phyloP scores from a whole-genome alignment of 2,329 filamentous ascomycete species.

The Paramyrothecium sp. region DNA sequence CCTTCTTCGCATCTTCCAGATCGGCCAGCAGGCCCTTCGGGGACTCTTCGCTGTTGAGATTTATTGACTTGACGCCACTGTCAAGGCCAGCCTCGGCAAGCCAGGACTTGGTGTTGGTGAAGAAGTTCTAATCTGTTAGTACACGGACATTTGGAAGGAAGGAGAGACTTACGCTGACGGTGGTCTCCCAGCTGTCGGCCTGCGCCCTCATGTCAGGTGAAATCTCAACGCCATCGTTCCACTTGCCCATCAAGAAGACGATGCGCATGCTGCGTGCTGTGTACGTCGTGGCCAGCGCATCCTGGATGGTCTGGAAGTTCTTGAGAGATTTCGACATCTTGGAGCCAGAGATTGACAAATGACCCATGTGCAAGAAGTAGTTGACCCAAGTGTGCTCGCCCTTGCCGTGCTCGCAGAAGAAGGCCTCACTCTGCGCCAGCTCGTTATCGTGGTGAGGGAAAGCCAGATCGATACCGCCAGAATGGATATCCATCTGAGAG shows the following conservation, averaged over 20 bases:
- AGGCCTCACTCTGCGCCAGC: slow-evolving; percentile 86
- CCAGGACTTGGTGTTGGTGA: slow-evolving; percentile 55
- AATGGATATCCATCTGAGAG: slow-evolving; percentile 85
- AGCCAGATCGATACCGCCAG: slow-evolving; percentile 84
- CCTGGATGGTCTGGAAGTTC: slow-evolving; percentile 91
- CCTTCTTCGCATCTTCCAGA: slow-evolving; percentile 53
- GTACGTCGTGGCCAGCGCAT: slow-evolving; percentile 70
- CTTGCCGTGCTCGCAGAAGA: slow-evolving; percentile 58
- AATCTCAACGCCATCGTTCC: slow-evolving; percentile 91
- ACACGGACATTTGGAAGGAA: background rate
- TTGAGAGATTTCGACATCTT: slow-evolving; percentile 98
- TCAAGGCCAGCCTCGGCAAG: slow-evolving; percentile 42
- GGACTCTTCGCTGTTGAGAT: slow-evolving; percentile 30
- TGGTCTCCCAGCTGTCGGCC: slow-evolving; percentile 76
- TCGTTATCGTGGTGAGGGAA: slow-evolving; percentile 96
- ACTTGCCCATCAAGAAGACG: slow-evolving; percentile 82
- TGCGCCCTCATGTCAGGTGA: slow-evolving; percentile 76
- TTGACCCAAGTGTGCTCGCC: slow-evolving; percentile 79
- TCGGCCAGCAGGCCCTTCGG: slow-evolving; percentile 35
- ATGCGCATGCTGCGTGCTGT: slow-evolving; percentile 79
- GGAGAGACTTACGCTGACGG: slow-evolving; percentile 56
- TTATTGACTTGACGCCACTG: slow-evolving; percentile 33
- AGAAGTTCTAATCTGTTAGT: slow-evolving; percentile 50
- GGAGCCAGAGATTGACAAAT: slow-evolving; percentile 77
- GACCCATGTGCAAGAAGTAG: slow-evolving; percentile 95